Percentiles rank a stretch among this genome's conserved stretches.
Conservation (phyloP, 2,329 filamentous ascomycete species). For the Calycina herbarum region DNA sequence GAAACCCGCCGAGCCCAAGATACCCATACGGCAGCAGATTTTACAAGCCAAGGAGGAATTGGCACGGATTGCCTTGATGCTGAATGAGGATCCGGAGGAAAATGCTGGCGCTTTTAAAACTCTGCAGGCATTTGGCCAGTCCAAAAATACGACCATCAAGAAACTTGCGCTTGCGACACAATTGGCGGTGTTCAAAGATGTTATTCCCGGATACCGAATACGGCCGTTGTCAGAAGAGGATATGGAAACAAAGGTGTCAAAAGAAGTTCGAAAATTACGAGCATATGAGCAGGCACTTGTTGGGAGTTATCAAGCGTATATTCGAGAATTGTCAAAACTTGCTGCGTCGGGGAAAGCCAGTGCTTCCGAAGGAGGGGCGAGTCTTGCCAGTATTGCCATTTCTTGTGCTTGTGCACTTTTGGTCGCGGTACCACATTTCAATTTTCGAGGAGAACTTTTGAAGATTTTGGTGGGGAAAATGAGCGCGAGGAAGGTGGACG, state of each 20-base stretch:
- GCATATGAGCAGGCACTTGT: slow-evolving; percentile 87
- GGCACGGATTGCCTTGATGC: slow-evolving; percentile 73
- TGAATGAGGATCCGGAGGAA: slow-evolving; percentile 94
- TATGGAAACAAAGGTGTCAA: slow-evolving; percentile 78
- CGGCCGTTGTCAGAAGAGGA: slow-evolving; percentile 75
- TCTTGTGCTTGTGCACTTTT: slow-evolving; percentile 83
- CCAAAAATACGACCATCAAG: slow-evolving; percentile 70
- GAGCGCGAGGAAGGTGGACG: slow-evolving; percentile 68
- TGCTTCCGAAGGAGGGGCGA: slow-evolving; percentile 44
- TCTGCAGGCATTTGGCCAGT: slow-evolving; percentile 71
- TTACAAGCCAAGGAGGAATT: slow-evolving; percentile 88
- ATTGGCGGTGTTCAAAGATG: slow-evolving; percentile 87
- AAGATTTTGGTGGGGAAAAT: slow-evolving; percentile 85
- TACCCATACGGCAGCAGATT: slow-evolving; percentile 78
- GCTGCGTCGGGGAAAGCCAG: slow-evolving; percentile 55
- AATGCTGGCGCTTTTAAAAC: slow-evolving; percentile 77
- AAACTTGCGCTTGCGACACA: slow-evolving; percentile 87
- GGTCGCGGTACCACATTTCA: slow-evolving; percentile 88
- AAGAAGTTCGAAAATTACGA: slow-evolving; percentile 81
- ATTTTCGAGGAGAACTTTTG: slow-evolving; percentile 85
- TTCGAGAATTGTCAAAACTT: slow-evolving; percentile 71
- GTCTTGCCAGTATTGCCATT: slow-evolving; percentile 73
- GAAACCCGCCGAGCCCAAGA: slow-evolving; percentile 55
- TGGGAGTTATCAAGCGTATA: slow-evolving; percentile 78
- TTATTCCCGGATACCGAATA: slow-evolving; percentile 96